Evolutionary conservation across 1,284 basidiomycete species (phyloP).

Genomic region (Trichosporon sp.): DNA sequence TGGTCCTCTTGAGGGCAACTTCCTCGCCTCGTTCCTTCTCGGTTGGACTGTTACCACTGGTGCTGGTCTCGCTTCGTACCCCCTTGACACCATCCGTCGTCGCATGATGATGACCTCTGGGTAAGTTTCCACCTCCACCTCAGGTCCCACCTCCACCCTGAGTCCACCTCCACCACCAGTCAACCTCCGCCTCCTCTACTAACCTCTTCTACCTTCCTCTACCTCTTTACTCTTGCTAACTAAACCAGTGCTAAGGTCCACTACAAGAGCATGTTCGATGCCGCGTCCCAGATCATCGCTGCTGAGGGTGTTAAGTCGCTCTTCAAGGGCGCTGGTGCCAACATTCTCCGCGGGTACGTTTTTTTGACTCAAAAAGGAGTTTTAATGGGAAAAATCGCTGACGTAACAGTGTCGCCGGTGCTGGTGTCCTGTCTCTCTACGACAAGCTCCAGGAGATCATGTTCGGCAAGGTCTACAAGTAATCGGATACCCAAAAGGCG

Average conservation of each 20-base stretch:
- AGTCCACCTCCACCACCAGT: no score
- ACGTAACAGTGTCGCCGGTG: slow-evolving; percentile 57
- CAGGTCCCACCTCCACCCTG: no score
- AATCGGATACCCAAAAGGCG: no score
- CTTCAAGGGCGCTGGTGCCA: slow-evolving; percentile 56
- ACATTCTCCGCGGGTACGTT: slow-evolving; percentile 62
- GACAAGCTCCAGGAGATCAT: slow-evolving; percentile 57
- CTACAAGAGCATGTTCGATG: slow-evolving; percentile 58
- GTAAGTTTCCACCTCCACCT: no score
- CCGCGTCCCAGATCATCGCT: slow-evolving; percentile 58
- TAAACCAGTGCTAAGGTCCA: slow-evolving; percentile 55
- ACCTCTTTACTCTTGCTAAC: no score
- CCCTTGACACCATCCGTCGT: slow-evolving; percentile 92
- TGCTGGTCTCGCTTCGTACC: slow-evolving; percentile 92
- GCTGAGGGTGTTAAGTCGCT: slow-evolving; percentile 58
- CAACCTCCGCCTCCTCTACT: no score
- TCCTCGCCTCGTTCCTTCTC: slow-evolving; percentile 78
- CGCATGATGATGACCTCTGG: slow-evolving; percentile 92
- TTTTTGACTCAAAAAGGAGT: no score
- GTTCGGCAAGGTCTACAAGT: slow-evolving; percentile 80
- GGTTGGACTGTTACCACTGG: slow-evolving; percentile 93
- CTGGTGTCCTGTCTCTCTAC: slow-evolving; percentile 64
- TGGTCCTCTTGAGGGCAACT: slow-evolving; percentile 78
- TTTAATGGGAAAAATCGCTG: no score
- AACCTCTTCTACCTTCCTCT: no score